A percentile compares a stretch with the other conserved stretches of the same genome.
phyloP scores from a whole-genome alignment of 1,284 basidiomycete species.

The Polyporus tsugae region DNA sequence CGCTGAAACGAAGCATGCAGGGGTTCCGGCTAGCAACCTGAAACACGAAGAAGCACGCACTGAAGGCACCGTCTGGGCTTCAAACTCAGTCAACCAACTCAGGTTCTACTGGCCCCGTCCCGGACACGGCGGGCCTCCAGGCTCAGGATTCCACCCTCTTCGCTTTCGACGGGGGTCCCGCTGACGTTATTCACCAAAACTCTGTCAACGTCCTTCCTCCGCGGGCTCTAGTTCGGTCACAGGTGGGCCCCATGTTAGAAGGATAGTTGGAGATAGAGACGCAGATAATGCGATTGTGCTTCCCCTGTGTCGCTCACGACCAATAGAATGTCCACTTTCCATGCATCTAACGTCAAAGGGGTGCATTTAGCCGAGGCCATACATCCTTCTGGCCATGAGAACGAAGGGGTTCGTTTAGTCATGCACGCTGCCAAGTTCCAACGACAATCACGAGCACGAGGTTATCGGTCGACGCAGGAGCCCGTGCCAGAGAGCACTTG shows the following conservation, averaged over 20 bases:
- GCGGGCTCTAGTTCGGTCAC: not conserved
- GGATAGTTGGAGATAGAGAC: conserved; percentile 4
- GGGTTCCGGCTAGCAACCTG: conserved; percentile 36
- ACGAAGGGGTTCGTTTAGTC: conserved; percentile 9
- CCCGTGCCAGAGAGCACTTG: not conserved
- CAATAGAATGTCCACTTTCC: not conserved
- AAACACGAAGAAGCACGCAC: conserved; percentile 32
- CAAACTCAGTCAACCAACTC: conserved; percentile 3
- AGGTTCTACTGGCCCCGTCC: conserved; percentile 29
- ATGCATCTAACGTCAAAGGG: conserved; percentile 22
- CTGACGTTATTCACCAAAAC: conserved; percentile 23
- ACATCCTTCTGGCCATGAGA: conserved; percentile 20
- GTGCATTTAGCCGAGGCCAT: conserved; percentile 6
- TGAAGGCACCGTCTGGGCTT: conserved; percentile 21
- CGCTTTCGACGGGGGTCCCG: conserved; percentile 18
- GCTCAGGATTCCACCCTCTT: conserved; percentile 4
- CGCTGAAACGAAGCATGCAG: conserved; percentile 27
- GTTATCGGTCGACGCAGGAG: conserved; percentile 27
- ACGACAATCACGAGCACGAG: conserved; percentile 27
- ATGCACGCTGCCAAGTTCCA: conserved; percentile 13
- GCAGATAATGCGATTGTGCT: not conserved
- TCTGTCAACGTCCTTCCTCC: not conserved
- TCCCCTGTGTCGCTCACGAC: not conserved
- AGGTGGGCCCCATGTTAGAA: not conserved
- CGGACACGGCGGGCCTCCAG: conserved; percentile 12